phyloP scores from a whole-genome alignment of 2,329 filamentous ascomycete genomes.

The Hymenoscyphus fraxineus region DNA sequence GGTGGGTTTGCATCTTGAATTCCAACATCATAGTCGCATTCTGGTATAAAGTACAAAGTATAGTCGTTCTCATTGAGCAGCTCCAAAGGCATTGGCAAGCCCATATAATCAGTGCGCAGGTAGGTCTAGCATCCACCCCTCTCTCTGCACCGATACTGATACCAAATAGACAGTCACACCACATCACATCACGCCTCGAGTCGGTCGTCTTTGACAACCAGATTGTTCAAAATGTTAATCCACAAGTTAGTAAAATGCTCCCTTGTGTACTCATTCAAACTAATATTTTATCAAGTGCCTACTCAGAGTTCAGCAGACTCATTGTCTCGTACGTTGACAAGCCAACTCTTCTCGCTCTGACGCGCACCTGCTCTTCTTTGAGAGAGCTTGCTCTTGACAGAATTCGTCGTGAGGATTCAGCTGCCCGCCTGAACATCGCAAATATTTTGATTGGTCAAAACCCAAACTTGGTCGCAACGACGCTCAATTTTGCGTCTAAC shows the following conservation, averaged over 20 bases:
- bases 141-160: neutral
- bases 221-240: neutral
- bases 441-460: too few species aligned
- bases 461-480: too few species aligned
- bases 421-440: too few species aligned
- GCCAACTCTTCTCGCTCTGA: neutral
- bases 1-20: too few species aligned
- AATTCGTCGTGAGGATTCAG: too few species aligned
- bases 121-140: neutral
- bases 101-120: neutral
- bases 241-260: neutral
- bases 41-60: too few species aligned
- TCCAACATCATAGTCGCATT: neutral
- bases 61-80: too few species aligned
- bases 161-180: neutral
- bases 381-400: too few species aligned
- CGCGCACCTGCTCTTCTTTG: too few species aligned
- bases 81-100: too few species aligned
- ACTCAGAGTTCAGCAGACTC: neutral
- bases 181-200: neutral
- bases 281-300: neutral
- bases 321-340: neutral
- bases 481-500: too few species aligned
- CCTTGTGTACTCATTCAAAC: neutral
- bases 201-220: neutral